Evolutionary conservation across 768 basidiomycete species (phyloP), one percentile per base, ranked within the genome.

Genomic region (Cystofilobasidium ferigula): DNA sequence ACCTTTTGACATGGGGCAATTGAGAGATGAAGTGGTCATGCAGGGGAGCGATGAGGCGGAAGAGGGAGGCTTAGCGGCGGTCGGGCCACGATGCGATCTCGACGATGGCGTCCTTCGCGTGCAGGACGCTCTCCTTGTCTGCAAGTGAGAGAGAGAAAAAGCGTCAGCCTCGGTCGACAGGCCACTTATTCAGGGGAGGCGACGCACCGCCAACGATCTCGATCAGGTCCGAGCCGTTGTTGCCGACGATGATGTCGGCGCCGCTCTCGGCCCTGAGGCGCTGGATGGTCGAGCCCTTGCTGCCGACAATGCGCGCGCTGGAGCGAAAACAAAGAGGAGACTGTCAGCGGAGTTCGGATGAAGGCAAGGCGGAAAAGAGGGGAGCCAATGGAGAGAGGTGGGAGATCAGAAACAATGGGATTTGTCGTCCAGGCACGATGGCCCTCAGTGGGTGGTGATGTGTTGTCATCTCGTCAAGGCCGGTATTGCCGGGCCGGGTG

Each of bases 171-270:
- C 18, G 20, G n/a, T 20, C 26, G 59, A n/a, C n/a, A n/a, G 0
- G 18, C 36, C 3, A 56, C 42, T 6, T 16, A n/a, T 10, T 3
- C 10, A 47, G 48, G 10, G 22, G 47, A 28, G 43, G 30, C 30
- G 32, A 54, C 51, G 38, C 72, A 90, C 90, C 92, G 48, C 76
- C 76, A 58, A 86, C 84, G 73, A 97, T 86, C 70, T 87, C 83
- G 72, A 95, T 93, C 35, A 85, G 85, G 75, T 81, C 88, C 32
- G 61, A 56, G 73, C 87, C 87, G 69, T 92, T 91, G 69, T 88
- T 84, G 75, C 89, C 84, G 62, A 97, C 89, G 48, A 84, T 88
- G 71, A 97, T 91, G 73, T 94, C 90, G 62, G 92, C 87, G 47
- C 89, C 88, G 61, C 88, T 94, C 77, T 91, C 90, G 60, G 82